A percentile compares a stretch with the other conserved stretches of the same genome.
Evolutionary conservation across 2,329 filamentous ascomycete genomes (phyloP).

Genomic region (Aspergillus persii): DNA sequence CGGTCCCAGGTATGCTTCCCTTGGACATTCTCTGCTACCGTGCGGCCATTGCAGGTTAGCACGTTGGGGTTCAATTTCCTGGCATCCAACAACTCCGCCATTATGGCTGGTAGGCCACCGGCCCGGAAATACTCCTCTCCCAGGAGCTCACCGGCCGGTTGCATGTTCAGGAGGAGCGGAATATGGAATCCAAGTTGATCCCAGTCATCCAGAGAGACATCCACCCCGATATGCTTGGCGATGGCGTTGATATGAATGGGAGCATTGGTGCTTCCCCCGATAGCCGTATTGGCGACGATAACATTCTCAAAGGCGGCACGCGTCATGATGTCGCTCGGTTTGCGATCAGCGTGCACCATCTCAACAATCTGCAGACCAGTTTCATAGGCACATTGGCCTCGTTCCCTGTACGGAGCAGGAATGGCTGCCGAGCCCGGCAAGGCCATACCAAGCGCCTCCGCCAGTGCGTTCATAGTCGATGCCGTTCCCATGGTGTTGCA

Average conservation of each 20-base stretch:
- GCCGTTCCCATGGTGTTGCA: constrained; percentile 57
- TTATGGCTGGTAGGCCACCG: constrained; percentile 53
- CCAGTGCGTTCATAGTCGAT: constrained; percentile 53
- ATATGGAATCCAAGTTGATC: constrained; percentile 51
- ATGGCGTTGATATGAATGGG: constrained; percentile 57
- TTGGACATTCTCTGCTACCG: constrained; percentile 43
- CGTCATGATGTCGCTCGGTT: constrained; percentile 56
- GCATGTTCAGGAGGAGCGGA: constrained; percentile 55
- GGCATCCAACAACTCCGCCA: constrained; percentile 53
- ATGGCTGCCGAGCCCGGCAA: constrained; percentile 52
- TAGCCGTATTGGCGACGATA: constrained; percentile 54
- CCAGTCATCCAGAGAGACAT: constrained; percentile 54
- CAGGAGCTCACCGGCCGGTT: constrained; percentile 54
- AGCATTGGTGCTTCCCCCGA: constrained; percentile 58
- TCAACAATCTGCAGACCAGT: constrained; percentile 52
- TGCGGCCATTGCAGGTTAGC: constrained; percentile 49
- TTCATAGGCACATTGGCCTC: constrained; percentile 49
- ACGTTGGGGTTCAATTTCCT: constrained; percentile 46
- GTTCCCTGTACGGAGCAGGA: constrained; percentile 51
- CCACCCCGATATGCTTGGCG: constrained; percentile 54
- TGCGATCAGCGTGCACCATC: constrained; percentile 50
- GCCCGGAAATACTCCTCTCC: constrained; percentile 56
- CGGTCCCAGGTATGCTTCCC: constrained; percentile 52
- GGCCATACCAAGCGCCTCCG: constrained; percentile 54
- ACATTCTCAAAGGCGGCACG: constrained; percentile 57